Evolutionary conservation across 2,329 filamentous ascomycete genomes (phyloP).

Genomic region (Hymenoscyphus occultus): DNA sequence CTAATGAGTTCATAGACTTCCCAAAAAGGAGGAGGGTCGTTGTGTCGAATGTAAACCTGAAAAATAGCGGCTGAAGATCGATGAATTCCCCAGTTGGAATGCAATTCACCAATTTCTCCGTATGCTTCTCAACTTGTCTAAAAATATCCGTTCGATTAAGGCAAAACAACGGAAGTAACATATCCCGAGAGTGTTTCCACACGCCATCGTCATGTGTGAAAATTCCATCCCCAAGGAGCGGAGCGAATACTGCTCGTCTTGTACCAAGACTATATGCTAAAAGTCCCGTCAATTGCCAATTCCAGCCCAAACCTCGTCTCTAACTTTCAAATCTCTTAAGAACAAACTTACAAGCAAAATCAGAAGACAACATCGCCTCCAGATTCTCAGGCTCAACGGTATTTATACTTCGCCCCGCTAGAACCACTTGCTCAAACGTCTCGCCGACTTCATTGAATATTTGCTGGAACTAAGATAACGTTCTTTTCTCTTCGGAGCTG

Average conservation of each 20-base stretch:
- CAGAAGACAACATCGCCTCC: constrained; percentile 31
- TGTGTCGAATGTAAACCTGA: constrained; percentile 53
- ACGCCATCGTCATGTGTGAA: constrained; percentile 37
- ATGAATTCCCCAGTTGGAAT: constrained; percentile 16
- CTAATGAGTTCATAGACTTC: constrained; percentile 38
- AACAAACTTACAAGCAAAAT: constrained; percentile 25
- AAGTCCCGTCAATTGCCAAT: no score
- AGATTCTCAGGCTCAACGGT: constrained; percentile 34
- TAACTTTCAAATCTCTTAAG: no score
- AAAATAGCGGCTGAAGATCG: constrained; percentile 42
- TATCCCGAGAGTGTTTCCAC: constrained; percentile 36
- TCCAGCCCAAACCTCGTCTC: no score
- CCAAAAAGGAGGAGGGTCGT: constrained; percentile 58
- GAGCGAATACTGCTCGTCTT: constrained; percentile 26
- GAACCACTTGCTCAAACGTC: neutral
- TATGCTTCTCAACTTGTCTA: constrained; percentile 15
- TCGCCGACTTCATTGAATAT: neutral
- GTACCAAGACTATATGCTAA: constrained; percentile 32
- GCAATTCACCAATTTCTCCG: constrained; percentile 36
- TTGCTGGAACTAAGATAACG: neutral
- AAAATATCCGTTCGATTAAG: constrained; percentile 20
- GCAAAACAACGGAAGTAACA: constrained; percentile 31
- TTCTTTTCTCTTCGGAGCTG: neutral
- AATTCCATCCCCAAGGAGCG: constrained; percentile 39
- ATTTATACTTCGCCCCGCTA: constrained; percentile 10